Percentiles rank a stretch among this genome's conserved stretches.
Conservation (phyloP, 352 stramenopile species). For the Globisporangium acanthophoron region DNA sequence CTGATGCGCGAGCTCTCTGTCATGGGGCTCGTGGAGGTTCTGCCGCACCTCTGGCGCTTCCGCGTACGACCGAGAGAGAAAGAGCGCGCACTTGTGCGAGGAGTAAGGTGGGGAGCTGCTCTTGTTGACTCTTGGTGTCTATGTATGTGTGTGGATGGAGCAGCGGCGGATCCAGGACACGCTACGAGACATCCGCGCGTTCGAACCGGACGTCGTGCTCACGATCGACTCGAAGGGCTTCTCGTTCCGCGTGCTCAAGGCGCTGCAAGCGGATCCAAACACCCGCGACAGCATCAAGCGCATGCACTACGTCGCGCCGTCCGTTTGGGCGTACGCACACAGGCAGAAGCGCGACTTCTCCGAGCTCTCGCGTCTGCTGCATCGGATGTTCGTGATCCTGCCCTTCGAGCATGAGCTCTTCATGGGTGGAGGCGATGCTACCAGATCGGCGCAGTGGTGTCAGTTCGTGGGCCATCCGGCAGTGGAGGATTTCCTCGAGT, state of each 20-base stretch:
- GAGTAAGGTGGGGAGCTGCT: not conserved
- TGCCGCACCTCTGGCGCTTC: slow-evolving; percentile 50
- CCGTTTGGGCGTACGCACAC: slow-evolving; percentile 69
- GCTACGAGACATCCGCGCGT: slow-evolving; percentile 41
- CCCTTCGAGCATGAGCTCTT: slow-evolving; percentile 67
- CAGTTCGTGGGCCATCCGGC: slow-evolving; percentile 65
- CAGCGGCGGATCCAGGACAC: slow-evolving; percentile 48
- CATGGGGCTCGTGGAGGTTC: slow-evolving; percentile 68
- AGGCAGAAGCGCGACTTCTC: slow-evolving; percentile 27
- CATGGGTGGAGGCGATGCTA: not conserved
- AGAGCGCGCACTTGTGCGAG: too few species aligned
- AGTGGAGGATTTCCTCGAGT: slow-evolving; percentile 64
- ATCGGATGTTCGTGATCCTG: slow-evolving; percentile 67
- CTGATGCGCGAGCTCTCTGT: slow-evolving; percentile 66
- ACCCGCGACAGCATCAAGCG: slow-evolving; percentile 23
- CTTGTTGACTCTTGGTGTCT: not conserved
- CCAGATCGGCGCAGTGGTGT: slow-evolving; percentile 20
- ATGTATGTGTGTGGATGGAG: not conserved
- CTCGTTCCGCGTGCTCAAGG: slow-evolving; percentile 51
- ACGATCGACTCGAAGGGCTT: slow-evolving; percentile 82
- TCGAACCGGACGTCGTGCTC: slow-evolving; percentile 54
- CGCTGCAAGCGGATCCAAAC: slow-evolving; percentile 23
- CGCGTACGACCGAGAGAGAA: slow-evolving; percentile 20
- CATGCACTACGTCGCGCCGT: slow-evolving; percentile 77
- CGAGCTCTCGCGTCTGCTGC: slow-evolving; percentile 33